phyloP scores from a whole-genome alignment of 768 basidiomycete species.

The Mycena latifolia region DNA sequence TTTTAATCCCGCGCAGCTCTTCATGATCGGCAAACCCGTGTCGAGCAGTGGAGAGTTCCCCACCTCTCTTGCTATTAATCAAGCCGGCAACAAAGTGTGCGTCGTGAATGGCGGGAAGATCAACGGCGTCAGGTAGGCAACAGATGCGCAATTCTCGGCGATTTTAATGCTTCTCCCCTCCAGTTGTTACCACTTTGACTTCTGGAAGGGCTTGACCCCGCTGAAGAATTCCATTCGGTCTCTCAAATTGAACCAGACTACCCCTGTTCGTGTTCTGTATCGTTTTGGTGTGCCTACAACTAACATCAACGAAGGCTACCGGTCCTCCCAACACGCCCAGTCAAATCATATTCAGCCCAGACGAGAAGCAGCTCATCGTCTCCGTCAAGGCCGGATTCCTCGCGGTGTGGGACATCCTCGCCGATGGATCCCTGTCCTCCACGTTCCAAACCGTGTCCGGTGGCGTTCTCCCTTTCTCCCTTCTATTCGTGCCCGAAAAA shows the following conservation, averaged over 20 bases:
- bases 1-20: slow-evolving; percentile 44
- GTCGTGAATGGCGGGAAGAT: slow-evolving; percentile 51
- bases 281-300: background rate
- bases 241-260: slow-evolving; percentile 38
- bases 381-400: slow-evolving; percentile 51
- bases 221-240: slow-evolving; percentile 46
- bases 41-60: slow-evolving; percentile 55
- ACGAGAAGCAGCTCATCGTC: slow-evolving; percentile 46
- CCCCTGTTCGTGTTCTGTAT: slow-evolving; percentile 34
- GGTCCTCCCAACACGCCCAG: slow-evolving; percentile 35
- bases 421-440: slow-evolving; percentile 44
- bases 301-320: slow-evolving; percentile 23
- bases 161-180: background rate
- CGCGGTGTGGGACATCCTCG: slow-evolving; percentile 48
- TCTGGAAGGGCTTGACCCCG: slow-evolving; percentile 38
- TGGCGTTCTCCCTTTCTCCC: slow-evolving; percentile 48
- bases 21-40: slow-evolving; percentile 48
- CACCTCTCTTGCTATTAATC: slow-evolving; percentile 49
- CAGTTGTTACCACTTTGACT: slow-evolving; percentile 24
- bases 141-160: too few relatives aligned
- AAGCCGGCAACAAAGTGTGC: slow-evolving; percentile 45
- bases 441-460: slow-evolving; percentile 42
- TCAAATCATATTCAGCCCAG: slow-evolving; percentile 48
- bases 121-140: slow-evolving; percentile 50
- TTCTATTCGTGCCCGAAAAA: slow-evolving; percentile 31